Evolutionary conservation across 371 early-diverging fungal species (phyloP), one percentile per base, ranked within the genome.

Genomic region (Apophysomyces trapeziformis): DNA sequence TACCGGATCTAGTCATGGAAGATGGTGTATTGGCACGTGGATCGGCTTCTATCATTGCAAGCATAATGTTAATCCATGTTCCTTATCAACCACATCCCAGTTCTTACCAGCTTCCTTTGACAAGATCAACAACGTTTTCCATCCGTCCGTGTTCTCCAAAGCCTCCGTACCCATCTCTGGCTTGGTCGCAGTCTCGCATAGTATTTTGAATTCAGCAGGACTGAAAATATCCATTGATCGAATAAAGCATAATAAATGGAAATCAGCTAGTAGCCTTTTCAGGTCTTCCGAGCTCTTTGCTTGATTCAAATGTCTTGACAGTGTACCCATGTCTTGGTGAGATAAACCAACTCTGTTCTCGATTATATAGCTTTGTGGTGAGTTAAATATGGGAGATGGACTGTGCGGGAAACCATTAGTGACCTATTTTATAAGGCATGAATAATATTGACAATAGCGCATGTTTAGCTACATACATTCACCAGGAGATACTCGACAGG

Each of bases 401-500:
- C 83, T 83, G 41, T 89, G 85, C 11, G 99, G 99, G 79, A 95
- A 97, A 9, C 99, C 98, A 63, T 96, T 90, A 1, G 98, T 95
- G n/a, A 90, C 86, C 94, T 95, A 74, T 11, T 63, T 54, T 36
- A 58, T 32, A 50, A 6, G 12, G 16, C 37, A 46, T n/a, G 45
- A 57, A 56, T 18, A 44, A 62, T 60, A 61, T 36, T 37, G 36
- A 18, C 32, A 12, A 41, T 26, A 63, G 16, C 18, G 41, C 32
- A 21, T 58, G 58, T 11, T n/a, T 11, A 26, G 32, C 35, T 32
- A 16, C 87, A 71, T 88, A 98, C 94, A 68, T 95, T 97, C 36
- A 97, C 94, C 50, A 99, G 76, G 26, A 98, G 86, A 70, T 99
- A 98, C 64, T 99, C 98, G 0, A 97, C 93, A 0, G 99, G 99